phyloP scores from a whole-genome alignment of 257 asterid species.

The Forsythia suspensa region DNA sequence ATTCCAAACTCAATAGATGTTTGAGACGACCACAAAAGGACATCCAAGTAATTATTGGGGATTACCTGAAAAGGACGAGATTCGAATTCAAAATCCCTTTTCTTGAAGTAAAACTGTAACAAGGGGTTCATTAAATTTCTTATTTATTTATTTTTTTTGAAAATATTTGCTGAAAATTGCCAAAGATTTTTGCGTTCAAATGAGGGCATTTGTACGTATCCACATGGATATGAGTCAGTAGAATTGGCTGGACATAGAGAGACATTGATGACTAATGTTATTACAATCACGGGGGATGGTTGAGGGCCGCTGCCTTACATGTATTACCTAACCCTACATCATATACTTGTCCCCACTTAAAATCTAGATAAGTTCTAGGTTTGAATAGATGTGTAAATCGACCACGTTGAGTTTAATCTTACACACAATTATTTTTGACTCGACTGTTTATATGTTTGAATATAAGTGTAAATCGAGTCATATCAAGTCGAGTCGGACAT shows the following conservation, averaged over 20 bases:
- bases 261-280: slow-evolving; percentile 24
- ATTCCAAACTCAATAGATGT: no score
- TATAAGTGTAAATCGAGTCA: no score
- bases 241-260: not conserved
- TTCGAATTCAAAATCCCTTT: not conserved
- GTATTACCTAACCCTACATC: slow-evolving; percentile 21
- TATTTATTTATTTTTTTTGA: not conserved
- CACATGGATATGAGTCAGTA: not conserved
- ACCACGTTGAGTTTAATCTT: not conserved
- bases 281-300: not conserved
- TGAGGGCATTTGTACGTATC: not conserved
- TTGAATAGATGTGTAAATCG: no score
- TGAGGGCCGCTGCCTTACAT: slow-evolving; percentile 25
- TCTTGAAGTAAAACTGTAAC: not conserved
- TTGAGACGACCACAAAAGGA: no score
- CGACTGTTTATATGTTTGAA: not conserved
- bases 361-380: not conserved
- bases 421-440: not conserved
- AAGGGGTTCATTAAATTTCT: not conserved
- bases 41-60: no score
- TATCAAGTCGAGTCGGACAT: no score
- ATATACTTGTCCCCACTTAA: not conserved
- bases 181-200: not conserved
- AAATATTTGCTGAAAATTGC: not conserved
- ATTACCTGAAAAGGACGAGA: not conserved